Evolutionary conservation across 768 basidiomycete genomes (phyloP), one percentile per base, ranked within the genome.

Genomic region (Trametes punicea): DNA sequence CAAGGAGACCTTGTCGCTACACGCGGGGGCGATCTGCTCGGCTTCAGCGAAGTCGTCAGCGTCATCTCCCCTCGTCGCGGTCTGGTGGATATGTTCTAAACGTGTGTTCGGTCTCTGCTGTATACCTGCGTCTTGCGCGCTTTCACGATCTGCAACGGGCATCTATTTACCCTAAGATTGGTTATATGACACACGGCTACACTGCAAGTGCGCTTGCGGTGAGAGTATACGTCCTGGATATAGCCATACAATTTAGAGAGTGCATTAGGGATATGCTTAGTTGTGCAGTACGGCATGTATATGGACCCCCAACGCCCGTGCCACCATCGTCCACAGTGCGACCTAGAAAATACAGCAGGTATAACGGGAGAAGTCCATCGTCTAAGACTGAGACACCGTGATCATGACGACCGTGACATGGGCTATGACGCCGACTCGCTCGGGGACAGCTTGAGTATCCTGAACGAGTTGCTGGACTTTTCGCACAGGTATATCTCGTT

Each of bases 401-500:
- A 55, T 26, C 59, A 45, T 38, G 48, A 10, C n/a, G 13, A 47
- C 15, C 13, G n/a, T 34, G 47, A 10, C 50, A 18, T 33, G 39
- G 30, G 56, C 54, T 60, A 65, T 57, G 58, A 66, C 23, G 47
- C 49, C 23, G 63, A 38, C 45, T 51, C 48, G 13, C 52, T 65
- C 46, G 86, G 83, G 63, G 81, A 76, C 42, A 93, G 77, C 65
- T 79, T 78, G 59, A 93, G 72, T 66, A 93, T 84, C 65, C 91
- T 80, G 71, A 93, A 93, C 27, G 83, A 82, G 30, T 78, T 81
- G 40, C 78, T 71, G 64, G 83, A 86, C 64, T 87, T 80, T 74
- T 93, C 91, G 65, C 91, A 93, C 51, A 93, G 73, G 66, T 90
- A 93, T 50, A 92, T 81, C 46, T 85, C 83, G 64, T 93, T 81